Evolutionary conservation across 805 yeast species (phyloP).

Genomic region (Cephaloascus fragrans): DNA sequence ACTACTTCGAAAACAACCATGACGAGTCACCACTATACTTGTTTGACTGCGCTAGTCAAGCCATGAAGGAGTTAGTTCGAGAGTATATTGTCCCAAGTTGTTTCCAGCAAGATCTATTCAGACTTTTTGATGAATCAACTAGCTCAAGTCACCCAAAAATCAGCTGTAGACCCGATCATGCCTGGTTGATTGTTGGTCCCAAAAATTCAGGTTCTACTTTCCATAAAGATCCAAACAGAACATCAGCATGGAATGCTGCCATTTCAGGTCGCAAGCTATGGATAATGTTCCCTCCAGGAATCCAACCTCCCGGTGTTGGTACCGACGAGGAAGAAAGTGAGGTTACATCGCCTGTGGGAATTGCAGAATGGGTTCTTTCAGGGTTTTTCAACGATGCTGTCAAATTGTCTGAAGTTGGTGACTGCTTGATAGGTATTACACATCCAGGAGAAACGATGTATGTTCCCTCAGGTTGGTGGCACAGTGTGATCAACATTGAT

Average conservation of each 20-base stretch:
- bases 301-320: constrained; percentile 78
- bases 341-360: constrained; percentile 85
- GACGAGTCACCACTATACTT: constrained; percentile 84
- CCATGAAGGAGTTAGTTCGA: constrained; percentile 45
- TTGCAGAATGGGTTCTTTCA: constrained; percentile 83
- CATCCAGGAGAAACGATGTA: constrained; percentile 77
- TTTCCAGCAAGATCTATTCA: constrained; percentile 54
- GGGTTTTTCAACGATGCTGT: constrained; percentile 72
- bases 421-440: constrained; percentile 62
- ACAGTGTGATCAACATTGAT: constrained; percentile 76
- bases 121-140: constrained; percentile 26
- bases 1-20: constrained; percentile 48
- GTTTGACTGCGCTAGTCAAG: constrained; percentile 72
- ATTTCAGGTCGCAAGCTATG: constrained; percentile 71
- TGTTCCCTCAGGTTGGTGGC: constrained; percentile 99
- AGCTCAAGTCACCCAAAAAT: constrained; percentile 3
- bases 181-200: constrained; percentile 90
- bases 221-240: constrained; percentile 88
- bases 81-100: constrained; percentile 46
- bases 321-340: constrained; percentile 73
- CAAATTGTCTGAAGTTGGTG: constrained; percentile 33
- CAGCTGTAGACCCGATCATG: constrained; percentile 72
- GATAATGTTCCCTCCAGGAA: constrained; percentile 78
- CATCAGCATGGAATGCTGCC: constrained; percentile 86
- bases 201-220: constrained; percentile 77